These are phyloP conservation scores for Skeletonema menzelii DNA, from an alignment of 108 stramenopile genomes.

Conservation along the genomic window DNA sequence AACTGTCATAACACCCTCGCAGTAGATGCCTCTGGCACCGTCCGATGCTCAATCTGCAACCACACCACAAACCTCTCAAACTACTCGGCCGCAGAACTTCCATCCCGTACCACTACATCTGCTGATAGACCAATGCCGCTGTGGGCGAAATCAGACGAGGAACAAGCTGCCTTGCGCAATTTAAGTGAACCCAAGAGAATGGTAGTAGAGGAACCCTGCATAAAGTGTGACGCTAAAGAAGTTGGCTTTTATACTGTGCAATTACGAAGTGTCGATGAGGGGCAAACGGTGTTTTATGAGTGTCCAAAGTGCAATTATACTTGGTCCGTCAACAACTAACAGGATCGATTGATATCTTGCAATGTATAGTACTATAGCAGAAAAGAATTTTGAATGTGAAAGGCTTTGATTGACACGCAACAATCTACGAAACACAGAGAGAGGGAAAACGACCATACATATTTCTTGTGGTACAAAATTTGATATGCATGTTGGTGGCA, in stretches of 20 bases:
- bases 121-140: conserved; percentile 66
- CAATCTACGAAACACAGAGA: background rate
- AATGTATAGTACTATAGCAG: background rate
- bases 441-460: background rate
- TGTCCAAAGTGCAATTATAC: conserved; percentile 92
- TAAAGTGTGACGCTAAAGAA: conserved; percentile 91
- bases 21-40: conserved; percentile 63
- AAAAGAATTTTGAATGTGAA: background rate
- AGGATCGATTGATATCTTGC: background rate
- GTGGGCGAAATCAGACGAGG: conserved; percentile 87
- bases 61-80: conserved; percentile 70
- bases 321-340: conserved; percentile 91
- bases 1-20: conserved; percentile 68
- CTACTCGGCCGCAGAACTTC: conserved; percentile 48
- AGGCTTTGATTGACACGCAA: conserved; percentile 4
- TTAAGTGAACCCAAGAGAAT: conserved; percentile 78
- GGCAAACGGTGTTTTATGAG: conserved; percentile 99
- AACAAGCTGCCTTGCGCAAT: conserved; percentile 59
- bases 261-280: conserved; percentile 97
- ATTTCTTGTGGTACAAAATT: background rate
- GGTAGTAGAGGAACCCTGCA: conserved; percentile 95
- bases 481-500: background rate
- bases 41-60: conserved; percentile 69
- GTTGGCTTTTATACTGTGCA: conserved; percentile 98
- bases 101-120: conserved; percentile 71